These are phyloP conservation scores for Spongiforma sp. DNA, from an alignment of 1,284 basidiomycete genomes.

Conservation along the genomic window DNA sequence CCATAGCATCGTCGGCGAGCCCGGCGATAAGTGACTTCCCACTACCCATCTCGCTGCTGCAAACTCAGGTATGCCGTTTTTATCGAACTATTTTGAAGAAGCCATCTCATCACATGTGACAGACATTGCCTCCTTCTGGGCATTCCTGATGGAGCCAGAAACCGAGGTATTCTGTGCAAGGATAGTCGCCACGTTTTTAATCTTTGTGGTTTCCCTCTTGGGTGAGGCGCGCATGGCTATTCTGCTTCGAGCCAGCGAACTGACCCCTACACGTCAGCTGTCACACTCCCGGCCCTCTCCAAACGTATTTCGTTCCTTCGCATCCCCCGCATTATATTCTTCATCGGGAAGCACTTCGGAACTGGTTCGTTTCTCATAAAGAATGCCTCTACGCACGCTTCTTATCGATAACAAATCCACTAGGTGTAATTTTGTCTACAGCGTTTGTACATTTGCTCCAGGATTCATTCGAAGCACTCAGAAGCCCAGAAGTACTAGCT, in stretches of 20 bases:
- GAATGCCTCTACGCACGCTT: no score
- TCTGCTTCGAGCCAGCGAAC: not conserved
- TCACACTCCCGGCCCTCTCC: conserved; percentile 70
- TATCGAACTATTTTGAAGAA: not conserved
- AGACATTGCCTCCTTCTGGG: not conserved
- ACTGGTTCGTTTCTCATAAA: conserved; percentile 51
- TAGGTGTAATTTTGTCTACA: conserved; percentile 78
- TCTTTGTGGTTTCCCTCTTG: conserved; percentile 50
- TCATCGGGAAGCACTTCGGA: conserved; percentile 82
- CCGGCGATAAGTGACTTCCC: not conserved
- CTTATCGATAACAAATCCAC: conserved; percentile 1
- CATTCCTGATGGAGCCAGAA: conserved; percentile 7
- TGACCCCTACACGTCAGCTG: conserved; percentile 47
- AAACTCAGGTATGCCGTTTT: conserved; percentile 11
- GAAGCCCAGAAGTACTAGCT: conserved; percentile 49
- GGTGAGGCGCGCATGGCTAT: conserved; percentile 21
- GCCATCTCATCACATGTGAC: not conserved
- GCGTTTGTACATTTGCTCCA: conserved; percentile 81
- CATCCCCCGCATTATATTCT: conserved; percentile 72
- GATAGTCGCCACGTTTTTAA: conserved; percentile 42
- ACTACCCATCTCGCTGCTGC: not conserved
- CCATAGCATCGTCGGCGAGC: not conserved
- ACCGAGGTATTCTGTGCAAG: conserved; percentile 11
- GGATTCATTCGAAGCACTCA: conserved; percentile 70
- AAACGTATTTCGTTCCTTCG: conserved; percentile 55